A percentile compares a stretch with the other conserved stretches of the same genome.
These are phyloP conservation scores for Trametes polyzona DNA, from an alignment of 1,284 basidiomycete genomes.

Conservation along the genomic window DNA sequence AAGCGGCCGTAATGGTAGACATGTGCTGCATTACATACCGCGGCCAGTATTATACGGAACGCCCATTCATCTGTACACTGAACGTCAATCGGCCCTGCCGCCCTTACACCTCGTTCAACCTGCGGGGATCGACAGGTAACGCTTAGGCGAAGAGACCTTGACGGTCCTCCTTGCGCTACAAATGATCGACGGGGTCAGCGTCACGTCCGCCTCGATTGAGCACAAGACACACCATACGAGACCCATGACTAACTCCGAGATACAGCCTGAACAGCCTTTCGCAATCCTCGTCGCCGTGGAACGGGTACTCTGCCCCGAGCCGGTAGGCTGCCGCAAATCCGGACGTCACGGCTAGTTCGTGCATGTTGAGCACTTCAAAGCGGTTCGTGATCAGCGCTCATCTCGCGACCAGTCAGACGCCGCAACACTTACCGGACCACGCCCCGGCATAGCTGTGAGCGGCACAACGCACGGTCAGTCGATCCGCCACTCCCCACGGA, in stretches of 20 bases:
- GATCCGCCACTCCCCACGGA: constrained; percentile 9
- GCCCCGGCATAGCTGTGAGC: constrained; percentile 40
- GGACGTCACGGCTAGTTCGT: constrained; percentile 61
- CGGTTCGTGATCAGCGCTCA: constrained; percentile 3
- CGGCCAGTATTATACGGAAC: background rate
- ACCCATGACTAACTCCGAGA: constrained; percentile 44
- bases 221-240: constrained; percentile 36
- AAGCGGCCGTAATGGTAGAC: background rate
- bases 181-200: background rate
- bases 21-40: no score
- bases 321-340: constrained; percentile 64
- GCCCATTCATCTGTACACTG: background rate
- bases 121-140: background rate
- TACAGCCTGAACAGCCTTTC: constrained; percentile 52
- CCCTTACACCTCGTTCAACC: background rate
- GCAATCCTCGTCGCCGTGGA: constrained; percentile 46
- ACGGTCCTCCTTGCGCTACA: constrained; percentile 27
- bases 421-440: constrained; percentile 38
- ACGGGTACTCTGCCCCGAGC: constrained; percentile 56
- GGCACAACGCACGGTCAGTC: constrained; percentile 1
- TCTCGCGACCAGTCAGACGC: background rate
- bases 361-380: constrained; percentile 48
- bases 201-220: background rate
- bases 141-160: constrained; percentile 21
- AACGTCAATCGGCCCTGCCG: background rate